These are phyloP conservation scores for Skeletonema marinoi DNA, from an alignment of 108 stramenopile genomes.

Conservation along the genomic window DNA sequence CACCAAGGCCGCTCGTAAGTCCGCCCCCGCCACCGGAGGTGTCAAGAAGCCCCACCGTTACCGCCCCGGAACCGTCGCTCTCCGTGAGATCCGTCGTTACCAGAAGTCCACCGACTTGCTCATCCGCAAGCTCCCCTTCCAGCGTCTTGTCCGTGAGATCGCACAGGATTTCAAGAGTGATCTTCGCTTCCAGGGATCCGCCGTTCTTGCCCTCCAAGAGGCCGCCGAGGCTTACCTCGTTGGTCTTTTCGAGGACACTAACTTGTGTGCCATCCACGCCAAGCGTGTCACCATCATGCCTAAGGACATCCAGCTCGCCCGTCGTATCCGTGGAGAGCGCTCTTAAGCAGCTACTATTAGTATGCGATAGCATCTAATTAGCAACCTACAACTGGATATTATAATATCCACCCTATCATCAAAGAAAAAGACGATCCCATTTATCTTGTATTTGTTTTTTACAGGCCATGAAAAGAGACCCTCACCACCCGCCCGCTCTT, in stretches of 20 bases:
- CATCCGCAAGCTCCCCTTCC: slow-evolving; percentile 97
- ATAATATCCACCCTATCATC: too few relatives aligned
- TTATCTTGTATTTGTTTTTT: too few relatives aligned
- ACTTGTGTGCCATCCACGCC: slow-evolving; percentile 49
- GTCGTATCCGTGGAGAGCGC: slow-evolving; percentile 76
- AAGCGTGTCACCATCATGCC: too few relatives aligned
- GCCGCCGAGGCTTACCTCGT: slow-evolving; percentile 16
- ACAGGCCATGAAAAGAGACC: too few relatives aligned
- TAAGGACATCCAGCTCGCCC: slow-evolving; percentile 37
- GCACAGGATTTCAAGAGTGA: too few relatives aligned
- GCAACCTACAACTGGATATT: too few relatives aligned
- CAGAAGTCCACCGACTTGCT: slow-evolving; percentile 95
- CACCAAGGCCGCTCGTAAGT: slow-evolving; percentile 56
- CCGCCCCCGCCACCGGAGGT: slow-evolving; percentile 86
- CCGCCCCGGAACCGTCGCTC: too few relatives aligned
- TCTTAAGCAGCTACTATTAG: slow-evolving; percentile 40
- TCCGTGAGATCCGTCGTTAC: slow-evolving; percentile 78
- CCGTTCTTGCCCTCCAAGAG: too few relatives aligned
- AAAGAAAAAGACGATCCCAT: too few relatives aligned
- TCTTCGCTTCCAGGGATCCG: too few relatives aligned
- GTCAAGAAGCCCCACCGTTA: slow-evolving; percentile 13
- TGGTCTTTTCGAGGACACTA: slow-evolving; percentile 94
- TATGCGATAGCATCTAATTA: too few relatives aligned
- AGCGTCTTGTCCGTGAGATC: slow-evolving; percentile 33
- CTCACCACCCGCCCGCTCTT: too few relatives aligned